Conservation (phyloP, 805 yeast genomes). For the Sugiyamaella boreocaroliniensis region DNA sequence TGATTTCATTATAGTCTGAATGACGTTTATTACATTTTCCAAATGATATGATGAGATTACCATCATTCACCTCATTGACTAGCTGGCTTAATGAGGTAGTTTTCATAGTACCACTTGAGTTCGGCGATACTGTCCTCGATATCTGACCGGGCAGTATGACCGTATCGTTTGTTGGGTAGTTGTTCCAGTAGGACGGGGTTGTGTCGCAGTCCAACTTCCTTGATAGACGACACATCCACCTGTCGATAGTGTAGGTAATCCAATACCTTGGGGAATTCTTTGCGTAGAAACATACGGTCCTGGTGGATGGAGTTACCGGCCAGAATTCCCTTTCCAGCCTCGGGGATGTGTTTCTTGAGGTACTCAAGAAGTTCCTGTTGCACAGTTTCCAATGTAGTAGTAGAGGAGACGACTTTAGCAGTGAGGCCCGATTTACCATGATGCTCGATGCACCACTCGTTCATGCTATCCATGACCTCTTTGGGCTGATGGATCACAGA, state of each 20-base stretch:
- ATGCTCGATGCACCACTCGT: slow-evolving; percentile 79
- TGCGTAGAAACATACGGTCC: slow-evolving; percentile 78
- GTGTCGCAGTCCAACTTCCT: slow-evolving; percentile 75
- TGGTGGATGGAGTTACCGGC: slow-evolving; percentile 92
- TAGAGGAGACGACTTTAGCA: slow-evolving; percentile 52
- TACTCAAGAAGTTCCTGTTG: slow-evolving; percentile 60
- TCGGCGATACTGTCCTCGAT: slow-evolving; percentile 85
- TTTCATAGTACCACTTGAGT: slow-evolving; percentile 64
- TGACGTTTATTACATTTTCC: neutral
- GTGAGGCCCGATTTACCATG: slow-evolving; percentile 76
- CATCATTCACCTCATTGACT: neutral
- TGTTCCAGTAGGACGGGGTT: slow-evolving; percentile 53
- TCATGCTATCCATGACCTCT: slow-evolving; percentile 61
- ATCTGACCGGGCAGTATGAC: slow-evolving; percentile 85
- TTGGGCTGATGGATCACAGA: slow-evolving; percentile 68
- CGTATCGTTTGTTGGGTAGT: slow-evolving; percentile 57
- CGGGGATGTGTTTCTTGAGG: slow-evolving; percentile 48
- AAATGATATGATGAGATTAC: too few relatives aligned
- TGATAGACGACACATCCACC: slow-evolving; percentile 81
- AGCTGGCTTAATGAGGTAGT: slow-evolving; percentile 40
- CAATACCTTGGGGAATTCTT: slow-evolving; percentile 69
- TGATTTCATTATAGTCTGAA: neutral
- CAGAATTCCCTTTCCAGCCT: slow-evolving; percentile 54
- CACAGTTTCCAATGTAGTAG: slow-evolving; percentile 51
- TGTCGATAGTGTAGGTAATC: slow-evolving; percentile 64